phyloP scores from a whole-genome alignment of 1,284 basidiomycete species.

The Macrocystidia cucumis region DNA sequence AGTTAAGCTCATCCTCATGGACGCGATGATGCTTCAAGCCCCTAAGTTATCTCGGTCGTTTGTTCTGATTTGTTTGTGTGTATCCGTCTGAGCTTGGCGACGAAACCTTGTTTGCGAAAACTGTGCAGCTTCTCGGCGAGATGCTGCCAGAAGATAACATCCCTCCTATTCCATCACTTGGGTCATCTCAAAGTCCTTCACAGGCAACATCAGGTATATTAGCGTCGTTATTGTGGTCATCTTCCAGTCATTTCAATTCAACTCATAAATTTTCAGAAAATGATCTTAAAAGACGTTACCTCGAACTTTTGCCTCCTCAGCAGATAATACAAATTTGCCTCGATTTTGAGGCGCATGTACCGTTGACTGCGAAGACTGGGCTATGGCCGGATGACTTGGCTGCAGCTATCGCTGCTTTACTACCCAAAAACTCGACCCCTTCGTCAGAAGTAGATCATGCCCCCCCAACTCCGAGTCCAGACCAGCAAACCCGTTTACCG shows the following conservation, averaged over 20 bases:
- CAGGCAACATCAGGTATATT: slow-evolving; percentile 25
- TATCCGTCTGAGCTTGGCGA: slow-evolving; percentile 17
- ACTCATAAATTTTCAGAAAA: slow-evolving; percentile 24
- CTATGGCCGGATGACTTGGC: slow-evolving; percentile 67
- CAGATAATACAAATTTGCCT: slow-evolving; percentile 74
- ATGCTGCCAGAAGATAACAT: slow-evolving; percentile 33
- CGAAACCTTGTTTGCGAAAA: slow-evolving; percentile 48
- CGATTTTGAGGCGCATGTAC: slow-evolving; percentile 59
- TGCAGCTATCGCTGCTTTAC: slow-evolving; percentile 47
- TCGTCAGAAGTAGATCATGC: slow-evolving; percentile 12
- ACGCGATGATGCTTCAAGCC: neutral
- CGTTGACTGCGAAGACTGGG: slow-evolving; percentile 45
- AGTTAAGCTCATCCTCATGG: slow-evolving; percentile 2
- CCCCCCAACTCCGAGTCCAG: slow-evolving; percentile 6
- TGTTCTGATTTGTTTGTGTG: slow-evolving; percentile 3
- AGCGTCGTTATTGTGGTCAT: slow-evolving; percentile 14
- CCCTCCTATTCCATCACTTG: slow-evolving; percentile 19
- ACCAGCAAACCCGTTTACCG: slow-evolving; percentile 11
- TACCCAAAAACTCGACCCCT: slow-evolving; percentile 29
- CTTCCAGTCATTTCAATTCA: slow-evolving; percentile 4
- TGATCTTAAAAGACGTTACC: slow-evolving; percentile 60
- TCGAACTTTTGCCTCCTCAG: slow-evolving; percentile 51
- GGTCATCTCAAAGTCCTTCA: slow-evolving; percentile 24
- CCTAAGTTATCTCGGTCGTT: neutral
- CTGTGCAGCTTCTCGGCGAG: slow-evolving; percentile 44